phyloP scores from a whole-genome alignment of 2,329 filamentous ascomycete species.

The Salinomyces thailandicus region DNA sequence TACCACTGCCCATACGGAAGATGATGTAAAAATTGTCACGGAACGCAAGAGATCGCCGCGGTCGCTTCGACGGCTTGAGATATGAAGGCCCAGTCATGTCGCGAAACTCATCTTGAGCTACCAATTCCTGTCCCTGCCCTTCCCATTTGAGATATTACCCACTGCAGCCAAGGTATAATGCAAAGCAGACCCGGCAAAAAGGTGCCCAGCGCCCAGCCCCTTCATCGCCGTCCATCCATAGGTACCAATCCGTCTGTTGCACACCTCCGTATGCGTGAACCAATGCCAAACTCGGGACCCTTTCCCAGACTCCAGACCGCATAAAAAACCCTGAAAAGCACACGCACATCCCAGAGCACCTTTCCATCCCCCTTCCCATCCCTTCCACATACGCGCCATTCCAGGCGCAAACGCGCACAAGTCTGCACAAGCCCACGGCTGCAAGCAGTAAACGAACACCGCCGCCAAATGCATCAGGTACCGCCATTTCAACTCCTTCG shows the following conservation, averaged over 20 bases:
- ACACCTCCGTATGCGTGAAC: too few species aligned
- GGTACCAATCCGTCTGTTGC: background rate
- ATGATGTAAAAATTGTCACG: too few species aligned
- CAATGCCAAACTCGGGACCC: too few species aligned
- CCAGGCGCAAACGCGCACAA: background rate
- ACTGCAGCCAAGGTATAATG: slow-evolving; percentile 5
- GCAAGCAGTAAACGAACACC: slow-evolving; percentile 3
- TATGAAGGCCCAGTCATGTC: background rate
- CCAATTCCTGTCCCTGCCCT: background rate
- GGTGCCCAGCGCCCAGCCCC: background rate
- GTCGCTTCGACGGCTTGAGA: too few species aligned
- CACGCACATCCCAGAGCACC: background rate
- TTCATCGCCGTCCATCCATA: background rate
- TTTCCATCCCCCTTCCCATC: background rate
- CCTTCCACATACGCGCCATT: background rate
- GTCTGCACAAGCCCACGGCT: background rate
- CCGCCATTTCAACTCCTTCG: slow-evolving; percentile 3
- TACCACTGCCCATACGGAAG: too few species aligned
- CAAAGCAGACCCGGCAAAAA: slow-evolving; percentile 3
- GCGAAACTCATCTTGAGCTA: background rate
- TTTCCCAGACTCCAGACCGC: too few species aligned
- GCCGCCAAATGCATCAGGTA: slow-evolving; percentile 5
- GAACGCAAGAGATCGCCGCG: too few species aligned
- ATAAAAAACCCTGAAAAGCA: background rate
- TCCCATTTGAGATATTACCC: slow-evolving; percentile 1